Percentiles rank a stretch among this genome's conserved stretches.
phyloP scores from a whole-genome alignment of 192 early-diverging fungal genomes.

The Entrophospora sp. region DNA sequence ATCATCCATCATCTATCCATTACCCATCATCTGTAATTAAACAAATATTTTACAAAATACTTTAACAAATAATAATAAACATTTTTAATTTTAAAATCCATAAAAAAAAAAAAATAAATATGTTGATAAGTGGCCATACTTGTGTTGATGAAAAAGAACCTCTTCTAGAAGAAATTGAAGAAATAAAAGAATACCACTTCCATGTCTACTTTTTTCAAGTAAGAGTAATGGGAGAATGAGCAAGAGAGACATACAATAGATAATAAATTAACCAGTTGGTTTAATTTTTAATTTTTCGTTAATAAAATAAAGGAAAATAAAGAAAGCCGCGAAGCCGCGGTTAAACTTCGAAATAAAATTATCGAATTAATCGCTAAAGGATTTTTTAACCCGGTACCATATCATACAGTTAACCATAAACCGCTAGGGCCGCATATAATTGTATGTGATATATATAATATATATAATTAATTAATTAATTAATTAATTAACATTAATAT shows the following conservation, averaged over 20 bases:
- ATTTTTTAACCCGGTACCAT: conserved; percentile 46
- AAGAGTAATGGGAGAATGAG: too few species aligned
- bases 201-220: conserved; percentile 54
- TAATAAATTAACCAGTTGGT: too few species aligned
- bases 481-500: background rate
- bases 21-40: too few species aligned
- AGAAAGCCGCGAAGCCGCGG: conserved; percentile 25
- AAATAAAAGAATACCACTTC: conserved; percentile 61
- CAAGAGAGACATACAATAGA: too few species aligned
- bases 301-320: conserved; percentile 29
- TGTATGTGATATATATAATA: conserved; percentile 6
- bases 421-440: conserved; percentile 55
- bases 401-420: conserved; percentile 31
- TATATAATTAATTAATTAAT: background rate
- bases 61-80: too few species aligned
- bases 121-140: too few species aligned
- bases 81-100: too few species aligned
- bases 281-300: background rate
- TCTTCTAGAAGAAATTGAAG: conserved; percentile 16
- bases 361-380: conserved; percentile 32
- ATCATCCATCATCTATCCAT: too few species aligned
- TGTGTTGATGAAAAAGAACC: too few species aligned
- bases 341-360: conserved; percentile 34
- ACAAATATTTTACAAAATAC: too few species aligned
- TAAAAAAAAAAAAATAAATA: too few species aligned